Percentiles rank a stretch among this genome's conserved stretches.
phyloP scores from a whole-genome alignment of 2,329 filamentous ascomycete genomes.

The Phyllosticta ampelicida region DNA sequence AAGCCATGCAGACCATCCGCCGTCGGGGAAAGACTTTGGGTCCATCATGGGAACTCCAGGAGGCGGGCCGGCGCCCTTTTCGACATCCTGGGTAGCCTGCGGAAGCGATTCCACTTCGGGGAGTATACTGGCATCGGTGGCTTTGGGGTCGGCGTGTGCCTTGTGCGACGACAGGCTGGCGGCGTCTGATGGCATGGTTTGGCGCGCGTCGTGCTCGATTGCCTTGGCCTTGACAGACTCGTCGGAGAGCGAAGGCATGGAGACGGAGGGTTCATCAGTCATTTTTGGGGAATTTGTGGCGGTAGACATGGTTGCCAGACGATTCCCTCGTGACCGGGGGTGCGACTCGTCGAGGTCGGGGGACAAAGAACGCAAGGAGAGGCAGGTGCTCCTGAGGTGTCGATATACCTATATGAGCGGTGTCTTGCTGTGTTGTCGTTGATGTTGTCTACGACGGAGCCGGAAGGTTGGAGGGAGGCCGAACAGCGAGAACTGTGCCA shows the following conservation, averaged over 20 bases:
- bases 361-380: background rate
- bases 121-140: constrained; percentile 8
- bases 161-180: background rate
- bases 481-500: background rate
- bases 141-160: constrained; percentile 4
- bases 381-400: background rate
- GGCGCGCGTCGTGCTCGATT: background rate
- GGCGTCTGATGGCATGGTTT: background rate
- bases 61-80: constrained; percentile 1
- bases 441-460: background rate
- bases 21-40: constrained; percentile 22
- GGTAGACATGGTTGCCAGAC: background rate
- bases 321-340: background rate
- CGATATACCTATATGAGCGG: background rate
- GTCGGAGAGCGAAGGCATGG: background rate
- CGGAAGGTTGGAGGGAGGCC: background rate
- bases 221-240: background rate
- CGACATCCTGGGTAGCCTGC: background rate
- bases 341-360: background rate
- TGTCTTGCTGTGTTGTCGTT: background rate
- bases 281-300: background rate
- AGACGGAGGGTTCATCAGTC: background rate
- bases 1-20: constrained; percentile 29
- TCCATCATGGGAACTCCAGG: constrained; percentile 7
- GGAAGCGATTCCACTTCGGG: constrained; percentile 4